Percentiles rank a stretch among this genome's conserved stretches.
phyloP scores from a whole-genome alignment of 306 rosid genomes.

The Ammopiptanthus mongolicus region DNA sequence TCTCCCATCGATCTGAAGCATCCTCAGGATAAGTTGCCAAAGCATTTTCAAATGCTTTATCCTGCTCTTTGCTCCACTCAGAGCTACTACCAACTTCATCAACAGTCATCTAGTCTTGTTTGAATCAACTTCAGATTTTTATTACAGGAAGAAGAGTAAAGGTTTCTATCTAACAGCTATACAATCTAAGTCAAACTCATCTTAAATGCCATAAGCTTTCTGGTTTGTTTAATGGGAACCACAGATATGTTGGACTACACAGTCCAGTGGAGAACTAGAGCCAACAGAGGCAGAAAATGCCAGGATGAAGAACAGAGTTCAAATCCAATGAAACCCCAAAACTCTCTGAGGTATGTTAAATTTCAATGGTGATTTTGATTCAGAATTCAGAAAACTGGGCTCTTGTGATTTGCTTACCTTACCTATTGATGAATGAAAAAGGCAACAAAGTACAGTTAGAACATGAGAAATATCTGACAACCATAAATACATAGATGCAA shows the following conservation, averaged over 20 bases:
- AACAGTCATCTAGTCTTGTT: slow-evolving; percentile 42
- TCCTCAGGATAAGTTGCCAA: slow-evolving; percentile 72
- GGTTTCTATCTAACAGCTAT: slow-evolving; percentile 16
- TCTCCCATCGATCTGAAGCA: slow-evolving; percentile 86
- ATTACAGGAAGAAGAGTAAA: slow-evolving; percentile 26
- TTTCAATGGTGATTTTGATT: slow-evolving; percentile 50
- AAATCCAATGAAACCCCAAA: slow-evolving; percentile 35
- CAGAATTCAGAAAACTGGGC: slow-evolving; percentile 40
- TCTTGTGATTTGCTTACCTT: slow-evolving; percentile 54
- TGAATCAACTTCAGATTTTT: slow-evolving; percentile 23
- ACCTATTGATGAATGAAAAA: slow-evolving; percentile 59
- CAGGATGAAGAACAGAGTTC: slow-evolving; percentile 37
- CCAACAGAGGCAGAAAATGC: slow-evolving; percentile 28
- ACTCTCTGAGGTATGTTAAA: slow-evolving; percentile 34
- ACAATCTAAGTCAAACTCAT: slow-evolving; percentile 3
- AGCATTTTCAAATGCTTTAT: slow-evolving; percentile 89
- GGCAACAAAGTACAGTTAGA: slow-evolving; percentile 56
- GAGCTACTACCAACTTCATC: slow-evolving; percentile 66
- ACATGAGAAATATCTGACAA: slow-evolving; percentile 84
- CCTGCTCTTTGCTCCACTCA: slow-evolving; percentile 85
- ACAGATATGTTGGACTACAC: slow-evolving; percentile 21
- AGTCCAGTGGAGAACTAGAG: slow-evolving; percentile 19
- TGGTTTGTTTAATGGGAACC: slow-evolving; percentile 16
- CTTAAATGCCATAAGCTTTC: slow-evolving; percentile 15
- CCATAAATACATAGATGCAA: slow-evolving; percentile 47